Evolutionary conservation across 2,329 filamentous ascomycete species (phyloP).

Genomic region (Drechslerella coelobrocha): DNA sequence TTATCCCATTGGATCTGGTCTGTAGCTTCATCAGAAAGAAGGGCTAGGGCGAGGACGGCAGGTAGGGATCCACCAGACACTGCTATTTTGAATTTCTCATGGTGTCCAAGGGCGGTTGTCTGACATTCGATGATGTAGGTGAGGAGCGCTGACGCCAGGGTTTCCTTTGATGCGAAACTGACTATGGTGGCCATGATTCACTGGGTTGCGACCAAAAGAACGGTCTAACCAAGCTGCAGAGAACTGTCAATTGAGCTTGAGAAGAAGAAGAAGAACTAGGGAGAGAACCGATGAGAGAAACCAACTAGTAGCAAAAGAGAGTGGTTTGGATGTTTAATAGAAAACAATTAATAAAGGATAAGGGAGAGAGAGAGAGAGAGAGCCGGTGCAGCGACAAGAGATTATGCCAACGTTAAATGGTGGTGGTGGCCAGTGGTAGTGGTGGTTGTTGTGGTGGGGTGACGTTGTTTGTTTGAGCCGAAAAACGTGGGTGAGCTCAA

Average conservation of each 20-base stretch:
- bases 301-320: not conserved
- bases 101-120: conserved; percentile 77
- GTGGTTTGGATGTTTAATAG: not conserved
- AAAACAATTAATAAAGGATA: not conserved
- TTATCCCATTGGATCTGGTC: conserved; percentile 73
- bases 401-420: not conserved
- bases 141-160: conserved; percentile 78
- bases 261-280: not conserved
- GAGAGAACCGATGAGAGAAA: not conserved
- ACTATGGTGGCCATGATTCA: conserved; percentile 69
- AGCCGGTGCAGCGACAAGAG: too few relatives aligned
- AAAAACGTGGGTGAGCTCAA: conserved; percentile 19
- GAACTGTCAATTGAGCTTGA: not conserved
- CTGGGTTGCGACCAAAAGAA: conserved; percentile 39
- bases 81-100: conserved; percentile 85
- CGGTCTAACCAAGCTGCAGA: not conserved
- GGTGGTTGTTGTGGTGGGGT: conserved; percentile 17
- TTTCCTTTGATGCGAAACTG: conserved; percentile 73
- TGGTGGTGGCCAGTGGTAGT: not conserved
- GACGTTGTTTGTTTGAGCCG: conserved; percentile 26
- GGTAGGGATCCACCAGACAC: conserved; percentile 94
- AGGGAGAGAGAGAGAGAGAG: not conserved
- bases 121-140: conserved; percentile 83
- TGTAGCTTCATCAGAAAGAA: conserved; percentile 65
- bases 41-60: conserved; percentile 81